Base-by-base conservation (phyloP, 805 yeast species). In the Hanseniaspora pseudoguilliermondii region DNA sequence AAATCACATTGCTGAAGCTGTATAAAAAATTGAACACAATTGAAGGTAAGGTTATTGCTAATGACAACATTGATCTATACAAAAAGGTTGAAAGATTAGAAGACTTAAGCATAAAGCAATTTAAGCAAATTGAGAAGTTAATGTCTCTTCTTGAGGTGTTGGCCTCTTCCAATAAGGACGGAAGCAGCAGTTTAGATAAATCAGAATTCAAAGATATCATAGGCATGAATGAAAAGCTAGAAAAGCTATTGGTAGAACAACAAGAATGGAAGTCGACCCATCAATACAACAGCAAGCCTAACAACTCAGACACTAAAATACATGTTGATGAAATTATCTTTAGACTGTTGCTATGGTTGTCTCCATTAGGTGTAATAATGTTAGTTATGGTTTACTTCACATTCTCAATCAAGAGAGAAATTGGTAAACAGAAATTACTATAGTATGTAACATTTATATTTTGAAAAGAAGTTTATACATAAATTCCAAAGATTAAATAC, bases 1-100 rank as follows among this genome's bases (percentile, higher is more conserved):
- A 63, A 23, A 63, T 62, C 39, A 65, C 63, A 39, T 36, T 66
- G 16, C 29, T 44, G 15, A 48, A 46, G 38, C 21, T 47, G 2
- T 64, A 60, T 54, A 62, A 63, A 52, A 68, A 67, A 47, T 50
- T 66, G 57, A 66, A 67, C 59, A 63, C 62, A 55, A 59, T 67
- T 25, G 69, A 69, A 48, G 71, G 71, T 7, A 65, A 67, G 59
- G 60, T 70, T 10, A 57, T 70, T 29, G 70, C 70, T 7, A 66
- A 65, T 51, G 72, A 69, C 57, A 63, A 69, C 35, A 57, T 59
- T 43, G 59, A 60, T 2, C 54, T 70, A 25, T 63, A 63, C 34
- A 57, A 39, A 15, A 60, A 63, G 47, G 47, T 70, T 18, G 61
- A 61, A 15, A 61, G 61, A n/a, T 46, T 66, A 5, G 44, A 60